Evolutionary conservation across 768 basidiomycete genomes (phyloP).

Genomic region (Pholiota microspora): DNA sequence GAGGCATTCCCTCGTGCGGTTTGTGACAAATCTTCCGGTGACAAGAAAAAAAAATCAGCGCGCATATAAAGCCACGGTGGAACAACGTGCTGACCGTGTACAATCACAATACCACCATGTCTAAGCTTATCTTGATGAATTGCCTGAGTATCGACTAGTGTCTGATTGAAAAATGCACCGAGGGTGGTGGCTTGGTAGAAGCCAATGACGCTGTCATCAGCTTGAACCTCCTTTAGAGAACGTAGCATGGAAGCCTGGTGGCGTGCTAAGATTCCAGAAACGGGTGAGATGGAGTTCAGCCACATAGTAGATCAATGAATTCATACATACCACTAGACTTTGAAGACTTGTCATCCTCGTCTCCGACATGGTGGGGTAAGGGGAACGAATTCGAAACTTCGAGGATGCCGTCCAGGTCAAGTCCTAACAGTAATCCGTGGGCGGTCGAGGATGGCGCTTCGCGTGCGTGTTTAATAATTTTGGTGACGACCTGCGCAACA

Average conservation of each 20-base stretch:
- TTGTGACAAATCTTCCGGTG: slow-evolving; percentile 65
- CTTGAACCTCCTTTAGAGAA: slow-evolving; percentile 86
- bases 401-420: slow-evolving; percentile 88
- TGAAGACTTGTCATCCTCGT: slow-evolving; percentile 80
- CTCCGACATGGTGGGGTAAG: slow-evolving; percentile 66
- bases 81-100: slow-evolving; percentile 61
- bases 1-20: slow-evolving; percentile 81
- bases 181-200: slow-evolving; percentile 90
- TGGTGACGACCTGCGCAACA: slow-evolving; percentile 73
- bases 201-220: slow-evolving; percentile 89
- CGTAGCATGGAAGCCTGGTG: slow-evolving; percentile 86
- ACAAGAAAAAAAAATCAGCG: slow-evolving; percentile 11
- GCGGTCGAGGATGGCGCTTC: slow-evolving; percentile 74
- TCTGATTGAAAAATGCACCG: slow-evolving; percentile 83
- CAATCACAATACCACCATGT: slow-evolving; percentile 82
- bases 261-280: slow-evolving; percentile 46
- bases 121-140: slow-evolving; percentile 83
- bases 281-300: background rate
- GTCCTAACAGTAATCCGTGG: slow-evolving; percentile 83
- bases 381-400: slow-evolving; percentile 93
- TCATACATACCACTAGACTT: slow-evolving; percentile 65
- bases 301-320: slow-evolving; percentile 7
- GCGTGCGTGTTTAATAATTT: slow-evolving; percentile 90
- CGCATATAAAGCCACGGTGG: background rate
- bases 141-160: slow-evolving; percentile 77